Conservation (phyloP, 2,329 filamentous ascomycete species). For the Aspergillus jensenii region DNA sequence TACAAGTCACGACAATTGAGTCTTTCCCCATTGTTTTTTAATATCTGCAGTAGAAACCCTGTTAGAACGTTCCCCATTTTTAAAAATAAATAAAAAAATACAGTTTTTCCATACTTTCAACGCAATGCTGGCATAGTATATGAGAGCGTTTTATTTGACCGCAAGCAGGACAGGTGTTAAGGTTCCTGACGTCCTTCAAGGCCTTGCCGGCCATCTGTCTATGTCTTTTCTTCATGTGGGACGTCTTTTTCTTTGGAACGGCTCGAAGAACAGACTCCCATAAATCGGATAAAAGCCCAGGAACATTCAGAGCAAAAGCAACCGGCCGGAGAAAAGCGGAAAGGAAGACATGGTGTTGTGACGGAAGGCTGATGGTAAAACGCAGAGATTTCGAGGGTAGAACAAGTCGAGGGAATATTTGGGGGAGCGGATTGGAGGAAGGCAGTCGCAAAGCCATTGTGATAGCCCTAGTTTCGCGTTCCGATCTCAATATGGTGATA, state of each 20-base stretch:
- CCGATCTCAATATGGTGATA: neutral
- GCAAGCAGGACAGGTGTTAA: constrained; percentile 88
- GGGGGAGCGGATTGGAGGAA: constrained; percentile 18
- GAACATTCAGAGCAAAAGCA: constrained; percentile 60
- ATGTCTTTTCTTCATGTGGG: constrained; percentile 90
- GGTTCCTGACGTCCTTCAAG: constrained; percentile 80
- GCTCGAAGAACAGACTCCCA: constrained; percentile 92
- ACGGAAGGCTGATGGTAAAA: constrained; percentile 23
- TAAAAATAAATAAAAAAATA: neutral
- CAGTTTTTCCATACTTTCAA: constrained; percentile 63
- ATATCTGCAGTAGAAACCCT: constrained; percentile 37
- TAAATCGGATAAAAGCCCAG: constrained; percentile 72
- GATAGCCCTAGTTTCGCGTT: neutral
- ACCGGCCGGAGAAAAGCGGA: constrained; percentile 61
- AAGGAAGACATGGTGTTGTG: constrained; percentile 45
- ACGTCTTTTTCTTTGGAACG: constrained; percentile 98
- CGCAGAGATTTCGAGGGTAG: constrained; percentile 17
- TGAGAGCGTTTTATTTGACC: constrained; percentile 87
- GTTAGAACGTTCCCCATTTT: neutral
- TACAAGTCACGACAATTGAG: constrained; percentile 28
- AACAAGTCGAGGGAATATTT: constrained; percentile 26
- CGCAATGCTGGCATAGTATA: constrained; percentile 82
- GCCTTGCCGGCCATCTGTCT: constrained; percentile 95
- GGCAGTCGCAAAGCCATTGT: constrained; percentile 31
- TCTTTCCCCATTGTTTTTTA: constrained; percentile 46